A percentile compares a stretch with the other conserved stretches of the same genome.
Conservation (phyloP, 331 rosid genomes). For the Acacia pycnantha region DNA sequence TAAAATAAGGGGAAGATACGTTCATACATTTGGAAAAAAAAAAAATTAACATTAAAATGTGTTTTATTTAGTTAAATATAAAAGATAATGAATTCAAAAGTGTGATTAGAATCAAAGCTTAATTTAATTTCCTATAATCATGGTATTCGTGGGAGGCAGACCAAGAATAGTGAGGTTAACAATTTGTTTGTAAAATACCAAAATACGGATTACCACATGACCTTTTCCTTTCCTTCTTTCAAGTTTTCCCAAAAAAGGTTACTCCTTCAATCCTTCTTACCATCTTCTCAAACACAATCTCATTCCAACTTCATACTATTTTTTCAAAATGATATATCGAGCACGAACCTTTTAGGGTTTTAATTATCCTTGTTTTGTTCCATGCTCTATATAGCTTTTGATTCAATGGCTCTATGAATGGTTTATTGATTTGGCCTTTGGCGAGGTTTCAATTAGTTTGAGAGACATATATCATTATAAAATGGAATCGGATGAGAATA, state of each 20-base stretch:
- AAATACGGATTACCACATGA: constrained; percentile 79
- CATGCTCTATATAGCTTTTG: background rate
- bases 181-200: constrained; percentile 33
- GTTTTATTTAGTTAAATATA: background rate
- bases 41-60: background rate
- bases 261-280: background rate
- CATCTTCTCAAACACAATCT: constrained; percentile 23
- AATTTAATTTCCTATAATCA: constrained; percentile 34
- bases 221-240: constrained; percentile 48
- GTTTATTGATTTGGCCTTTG: constrained; percentile 54
- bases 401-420: constrained; percentile 46
- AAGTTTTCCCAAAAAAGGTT: background rate
- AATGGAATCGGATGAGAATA: constrained; percentile 61
- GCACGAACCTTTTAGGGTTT: background rate
- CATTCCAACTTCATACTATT: background rate
- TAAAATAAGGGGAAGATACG: background rate
- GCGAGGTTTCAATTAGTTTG: constrained; percentile 40
- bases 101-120: constrained; percentile 13
- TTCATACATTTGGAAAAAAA: background rate
- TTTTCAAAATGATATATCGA: background rate
- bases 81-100: background rate
- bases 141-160: constrained; percentile 46
- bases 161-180: constrained; percentile 40
- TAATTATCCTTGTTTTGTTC: background rate
- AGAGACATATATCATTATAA: constrained; percentile 24